phyloP scores from a whole-genome alignment of 2,329 filamentous ascomycete species.

The Fusarium lateritium region DNA sequence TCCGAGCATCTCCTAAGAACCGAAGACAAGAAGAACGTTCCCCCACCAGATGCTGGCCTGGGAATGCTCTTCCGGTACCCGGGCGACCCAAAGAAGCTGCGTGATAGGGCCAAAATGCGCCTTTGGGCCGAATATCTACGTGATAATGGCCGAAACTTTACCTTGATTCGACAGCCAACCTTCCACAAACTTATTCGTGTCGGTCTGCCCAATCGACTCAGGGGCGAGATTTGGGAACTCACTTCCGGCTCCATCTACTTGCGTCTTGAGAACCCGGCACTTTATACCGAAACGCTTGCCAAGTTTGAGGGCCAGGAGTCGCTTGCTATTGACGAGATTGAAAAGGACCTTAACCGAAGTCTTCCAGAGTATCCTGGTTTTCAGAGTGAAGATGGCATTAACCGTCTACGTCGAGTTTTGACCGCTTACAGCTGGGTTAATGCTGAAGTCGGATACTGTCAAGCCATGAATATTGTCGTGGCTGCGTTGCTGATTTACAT shows the following conservation, averaged over 20 bases:
- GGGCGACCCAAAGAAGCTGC: slow-evolving; percentile 92
- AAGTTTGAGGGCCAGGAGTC: slow-evolving; percentile 90
- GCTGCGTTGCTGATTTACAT: slow-evolving; percentile 99
- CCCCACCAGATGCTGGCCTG: slow-evolving; percentile 87
- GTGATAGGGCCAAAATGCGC: slow-evolving; percentile 97
- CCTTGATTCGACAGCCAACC: slow-evolving; percentile 92
- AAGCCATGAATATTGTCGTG: slow-evolving; percentile 99
- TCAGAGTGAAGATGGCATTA: slow-evolving; percentile 96
- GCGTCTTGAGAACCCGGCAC: slow-evolving; percentile 85
- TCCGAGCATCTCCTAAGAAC: slow-evolving; percentile 84
- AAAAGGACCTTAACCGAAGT: slow-evolving; percentile 97
- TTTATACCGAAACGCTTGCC: slow-evolving; percentile 86
- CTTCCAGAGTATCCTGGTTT: slow-evolving; percentile 97
- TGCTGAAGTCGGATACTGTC: slow-evolving; percentile 95
- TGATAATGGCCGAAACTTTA: slow-evolving; percentile 95
- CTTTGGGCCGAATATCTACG: slow-evolving; percentile 97
- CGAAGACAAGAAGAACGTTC: slow-evolving; percentile 71
- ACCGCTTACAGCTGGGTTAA: slow-evolving; percentile 99
- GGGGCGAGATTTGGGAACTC: slow-evolving; percentile 96
- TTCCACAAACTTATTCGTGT: slow-evolving; percentile 98
- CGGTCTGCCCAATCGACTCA: slow-evolving; percentile 90
- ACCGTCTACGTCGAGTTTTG: slow-evolving; percentile 87
- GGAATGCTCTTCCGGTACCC: slow-evolving; percentile 95
- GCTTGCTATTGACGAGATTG: slow-evolving; percentile 97
- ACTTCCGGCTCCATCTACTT: slow-evolving; percentile 93